A percentile compares a stretch with the other conserved stretches of the same genome.
Evolutionary conservation across 192 early-diverging fungal species (phyloP).

Genomic region (Rhizoclosmatium sp.): DNA sequence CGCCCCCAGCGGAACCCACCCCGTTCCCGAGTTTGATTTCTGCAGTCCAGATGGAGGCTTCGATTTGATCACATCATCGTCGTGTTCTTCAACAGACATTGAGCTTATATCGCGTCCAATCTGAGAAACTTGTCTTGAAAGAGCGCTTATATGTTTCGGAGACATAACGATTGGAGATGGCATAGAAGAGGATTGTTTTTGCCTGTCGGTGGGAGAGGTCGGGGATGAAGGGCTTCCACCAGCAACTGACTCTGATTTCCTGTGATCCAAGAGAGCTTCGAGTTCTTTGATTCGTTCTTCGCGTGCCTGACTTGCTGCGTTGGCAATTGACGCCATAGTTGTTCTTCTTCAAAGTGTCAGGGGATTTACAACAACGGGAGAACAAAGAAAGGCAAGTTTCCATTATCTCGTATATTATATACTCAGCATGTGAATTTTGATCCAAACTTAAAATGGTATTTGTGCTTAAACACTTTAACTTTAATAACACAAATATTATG

Average conservation of each 20-base stretch:
- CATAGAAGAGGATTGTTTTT: not conserved
- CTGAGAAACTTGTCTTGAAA: constrained; percentile 19
- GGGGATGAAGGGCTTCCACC: not conserved
- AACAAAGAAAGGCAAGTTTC: too few relatives aligned
- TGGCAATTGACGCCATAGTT: too few relatives aligned
- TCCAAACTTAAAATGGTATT: too few relatives aligned
- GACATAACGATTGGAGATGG: not conserved
- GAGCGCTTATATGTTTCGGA: not conserved
- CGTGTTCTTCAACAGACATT: not conserved
- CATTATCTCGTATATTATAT: too few relatives aligned
- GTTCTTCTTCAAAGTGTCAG: too few relatives aligned
- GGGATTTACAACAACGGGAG: too few relatives aligned
- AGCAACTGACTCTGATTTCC: not conserved
- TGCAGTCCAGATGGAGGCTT: not conserved
- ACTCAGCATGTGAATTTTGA: too few relatives aligned
- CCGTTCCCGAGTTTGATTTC: not conserved
- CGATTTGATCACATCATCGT: not conserved
- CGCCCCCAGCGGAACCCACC: too few relatives aligned
- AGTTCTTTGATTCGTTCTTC: constrained; percentile 33
- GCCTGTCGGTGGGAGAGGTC: not conserved
- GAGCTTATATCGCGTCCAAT: constrained; percentile 8
- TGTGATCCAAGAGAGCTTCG: constrained; percentile 15
- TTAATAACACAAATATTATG: too few relatives aligned
- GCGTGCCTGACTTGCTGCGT: not conserved
- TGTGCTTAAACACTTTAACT: too few relatives aligned